phyloP scores from a whole-genome alignment of 768 basidiomycete genomes.

The Boletus vinaceobasis region DNA sequence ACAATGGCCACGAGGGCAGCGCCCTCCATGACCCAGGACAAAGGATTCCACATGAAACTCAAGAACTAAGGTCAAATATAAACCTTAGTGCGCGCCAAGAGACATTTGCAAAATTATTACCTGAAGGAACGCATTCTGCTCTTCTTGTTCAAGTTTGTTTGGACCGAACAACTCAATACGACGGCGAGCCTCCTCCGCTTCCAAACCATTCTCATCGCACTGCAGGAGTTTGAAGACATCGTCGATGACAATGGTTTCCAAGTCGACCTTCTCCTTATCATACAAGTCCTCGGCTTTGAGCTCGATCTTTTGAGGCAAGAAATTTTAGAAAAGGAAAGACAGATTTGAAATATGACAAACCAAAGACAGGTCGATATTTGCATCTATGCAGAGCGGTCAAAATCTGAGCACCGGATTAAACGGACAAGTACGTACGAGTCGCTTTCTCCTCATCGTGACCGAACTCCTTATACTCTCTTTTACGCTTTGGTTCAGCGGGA shows the following conservation, averaged over 20 bases:
- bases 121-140: conserved; percentile 89
- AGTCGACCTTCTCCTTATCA: conserved; percentile 98
- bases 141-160: conserved; percentile 89
- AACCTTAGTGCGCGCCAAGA: not conserved
- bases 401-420: not conserved
- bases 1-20: conserved; percentile 93
- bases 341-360: conserved; percentile 35
- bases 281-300: conserved; percentile 91
- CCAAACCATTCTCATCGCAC: conserved; percentile 80
- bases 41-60: conserved; percentile 99
- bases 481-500: conserved; percentile 42
- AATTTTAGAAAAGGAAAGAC: not conserved
- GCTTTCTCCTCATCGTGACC: conserved; percentile 67
- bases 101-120: conserved; percentile 33
- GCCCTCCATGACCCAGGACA: conserved; percentile 99
- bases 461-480: conserved; percentile 88
- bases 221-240: conserved; percentile 97
- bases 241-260: conserved; percentile 94
- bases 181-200: conserved; percentile 66
- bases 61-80: conserved; percentile 53
- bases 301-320: conserved; percentile 53
- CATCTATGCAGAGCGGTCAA: conserved; percentile 47
- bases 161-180: conserved; percentile 94
- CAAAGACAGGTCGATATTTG: conserved; percentile 82
- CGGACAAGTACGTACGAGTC: conserved; percentile 50